These are phyloP conservation scores for Chiua virens DNA, from an alignment of 768 basidiomycete species.

Conservation along the genomic window DNA sequence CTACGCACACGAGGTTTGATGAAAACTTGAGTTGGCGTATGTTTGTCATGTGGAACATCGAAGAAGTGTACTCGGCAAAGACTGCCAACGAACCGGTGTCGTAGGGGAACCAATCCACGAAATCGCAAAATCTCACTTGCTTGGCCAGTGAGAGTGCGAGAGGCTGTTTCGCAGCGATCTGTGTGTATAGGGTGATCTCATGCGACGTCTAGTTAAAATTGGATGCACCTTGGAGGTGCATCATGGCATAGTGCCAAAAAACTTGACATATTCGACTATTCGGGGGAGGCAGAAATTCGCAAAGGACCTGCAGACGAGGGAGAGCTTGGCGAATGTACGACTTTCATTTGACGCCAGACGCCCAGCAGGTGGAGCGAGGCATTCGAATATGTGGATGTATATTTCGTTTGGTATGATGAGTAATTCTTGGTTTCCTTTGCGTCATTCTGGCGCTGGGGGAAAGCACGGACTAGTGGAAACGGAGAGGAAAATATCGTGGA, in stretches of 20 bases:
- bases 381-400: slow-evolving; percentile 41
- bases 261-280: slow-evolving; percentile 36
- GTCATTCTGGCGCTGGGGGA: slow-evolving; percentile 29
- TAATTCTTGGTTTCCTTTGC: slow-evolving; percentile 5
- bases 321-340: slow-evolving; percentile 25
- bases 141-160: slow-evolving; percentile 30
- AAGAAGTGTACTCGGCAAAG: too few relatives aligned
- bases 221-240: slow-evolving; percentile 9
- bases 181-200: slow-evolving; percentile 24
- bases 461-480: not conserved
- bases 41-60: too few relatives aligned
- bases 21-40: too few relatives aligned
- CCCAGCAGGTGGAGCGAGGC: slow-evolving; percentile 23
- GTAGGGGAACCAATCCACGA: too few relatives aligned
- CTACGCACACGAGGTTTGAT: too few relatives aligned
- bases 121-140: too few relatives aligned
- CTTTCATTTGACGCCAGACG: slow-evolving; percentile 10
- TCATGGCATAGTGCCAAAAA: slow-evolving; percentile 19
- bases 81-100: too few relatives aligned
- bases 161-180: slow-evolving; percentile 24
- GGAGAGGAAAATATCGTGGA: not conserved
- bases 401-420: slow-evolving; percentile 45
- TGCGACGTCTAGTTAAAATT: not conserved
- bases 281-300: slow-evolving; percentile 38
- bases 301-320: slow-evolving; percentile 45